phyloP scores from a whole-genome alignment of 805 yeast species.

The Hanseniaspora occidentalis region DNA sequence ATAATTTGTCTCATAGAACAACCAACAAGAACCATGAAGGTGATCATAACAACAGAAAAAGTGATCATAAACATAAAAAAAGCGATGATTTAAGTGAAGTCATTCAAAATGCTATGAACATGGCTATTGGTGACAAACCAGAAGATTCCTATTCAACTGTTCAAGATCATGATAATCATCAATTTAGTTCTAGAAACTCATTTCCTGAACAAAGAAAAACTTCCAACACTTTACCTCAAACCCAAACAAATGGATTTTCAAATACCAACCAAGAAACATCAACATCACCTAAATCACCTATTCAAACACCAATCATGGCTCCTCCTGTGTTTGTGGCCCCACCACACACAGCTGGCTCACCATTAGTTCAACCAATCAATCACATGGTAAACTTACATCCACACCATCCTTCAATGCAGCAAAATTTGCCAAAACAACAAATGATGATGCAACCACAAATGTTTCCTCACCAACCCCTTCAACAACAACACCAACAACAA shows the following conservation, averaged over 20 bases:
- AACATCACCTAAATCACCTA: background rate
- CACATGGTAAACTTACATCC: conserved; percentile 1
- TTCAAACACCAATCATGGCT: background rate
- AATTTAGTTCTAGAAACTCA: too few species aligned
- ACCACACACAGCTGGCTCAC: background rate
- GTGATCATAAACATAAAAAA: too few species aligned
- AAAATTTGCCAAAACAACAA: conserved; percentile 1
- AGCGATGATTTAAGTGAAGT: background rate
- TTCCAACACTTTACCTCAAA: too few species aligned
- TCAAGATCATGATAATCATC: too few species aligned
- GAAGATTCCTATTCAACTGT: too few species aligned
- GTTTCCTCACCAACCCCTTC: too few species aligned
- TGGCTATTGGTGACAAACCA: background rate
- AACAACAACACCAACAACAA: too few species aligned
- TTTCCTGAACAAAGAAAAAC: too few species aligned
- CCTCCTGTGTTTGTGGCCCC: background rate
- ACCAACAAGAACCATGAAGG: too few species aligned
- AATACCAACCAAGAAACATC: conserved; percentile 2
- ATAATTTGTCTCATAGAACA: too few species aligned
- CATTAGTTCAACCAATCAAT: background rate
- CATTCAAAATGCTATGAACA: background rate
- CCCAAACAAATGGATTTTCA: too few species aligned
- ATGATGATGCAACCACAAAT: background rate
- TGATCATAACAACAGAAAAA: background rate
- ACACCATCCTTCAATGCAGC: background rate